Base-by-base conservation (phyloP, 2,329 filamentous ascomycete species). In the Fusarium multiceps region DNA sequence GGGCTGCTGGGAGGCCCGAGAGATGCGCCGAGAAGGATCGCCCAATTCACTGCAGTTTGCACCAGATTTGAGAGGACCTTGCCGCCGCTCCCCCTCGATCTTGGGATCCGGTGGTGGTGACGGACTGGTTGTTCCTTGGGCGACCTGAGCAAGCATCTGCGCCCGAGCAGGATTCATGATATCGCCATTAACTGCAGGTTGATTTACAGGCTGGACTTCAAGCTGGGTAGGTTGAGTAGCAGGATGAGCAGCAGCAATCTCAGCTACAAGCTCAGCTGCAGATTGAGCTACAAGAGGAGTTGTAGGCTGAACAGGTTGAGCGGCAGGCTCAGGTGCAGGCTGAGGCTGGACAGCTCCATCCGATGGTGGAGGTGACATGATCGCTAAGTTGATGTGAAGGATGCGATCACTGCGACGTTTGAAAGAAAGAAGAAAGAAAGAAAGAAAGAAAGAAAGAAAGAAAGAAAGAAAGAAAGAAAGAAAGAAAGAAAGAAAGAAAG, bases 151-250 rank as follows among this genome's bases (percentile, higher is more conserved):
- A 34, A 77, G 68, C 74, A 76, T 75, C 45, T 49, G 55, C 9
- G 48, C 69, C 16, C 76, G 73, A 59, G 76, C 74, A 30, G 76
- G 77, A 46, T 78, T 77, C 71, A 77, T 74, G 16, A 23, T 47
- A 46, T 68, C 60, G 43, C 66, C 56, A 16, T 58, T 55, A 30
- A 43, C 28, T 3, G 47, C 50, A 5, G 55, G 62, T 23, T 37
- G 34, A 7, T 9, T 37, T 37, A 2, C 18, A 37, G 16, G 34
- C 18, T 37, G 30, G 13, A 32, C 30, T 32, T 32, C 30, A 32
- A 32, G 30, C 30, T 32, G 30, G 2, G 13, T 32, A 32, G 13
- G 30, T 14, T 32, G 34, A 37, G 34, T 9, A n/a, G 34, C 32
- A 18, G 34, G 34, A 6, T 37, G 34, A 37, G 34, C 16, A 11